Base-by-base conservation (phyloP, 2,329 filamentous ascomycete species). In the Fusarium redolens region DNA sequence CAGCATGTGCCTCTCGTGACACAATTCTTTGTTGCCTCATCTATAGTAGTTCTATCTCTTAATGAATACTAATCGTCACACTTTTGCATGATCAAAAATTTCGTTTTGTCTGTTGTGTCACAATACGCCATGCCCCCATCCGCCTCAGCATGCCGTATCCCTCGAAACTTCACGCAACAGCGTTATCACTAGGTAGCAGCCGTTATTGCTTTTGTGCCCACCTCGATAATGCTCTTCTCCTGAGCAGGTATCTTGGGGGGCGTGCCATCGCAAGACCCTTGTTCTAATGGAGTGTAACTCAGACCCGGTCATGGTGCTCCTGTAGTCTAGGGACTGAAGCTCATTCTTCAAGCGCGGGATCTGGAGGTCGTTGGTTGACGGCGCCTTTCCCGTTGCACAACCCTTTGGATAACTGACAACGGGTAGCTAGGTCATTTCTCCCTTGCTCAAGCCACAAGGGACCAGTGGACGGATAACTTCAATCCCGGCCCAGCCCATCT, bases 381-480 rank as follows among this genome's bases (percentile, higher is more conserved):
- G 52, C 45, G 55, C 54, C 70, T 68, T 51, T 61, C 65, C 60
- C 58, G 58, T 73, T 45, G 37, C 51, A 72, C 64, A 61, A 67
- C 38, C 41, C 41, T 28, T 58, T 25, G 60, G 43, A 45, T 15
- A 47, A 60, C 51, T 25, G 45, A 41, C 20, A 40, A 60, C 40
- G 44, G 43, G 51, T 74, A 25, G 55, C 55, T 66, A 41, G 54
- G 65, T 47, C 37, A 51, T 59, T 64, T 65, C 50, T 55, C 63
- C 67, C 67, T 47, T 45, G 17, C 44, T 45, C 64, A 69, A 72
- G 73, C 73, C 73, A 75, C 64, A 62, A 66, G 41, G 70, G 47
- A 50, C 61, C 51, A 52, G 38, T 59, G 58, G 59, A 47, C 37
- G 45, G 43, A 63, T 45, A 20, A 30, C 41, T 65, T 47, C 45